Percentiles rank a stretch among this genome's conserved stretches.
phyloP scores from a whole-genome alignment of 2,329 filamentous ascomycete species.

The Stagonosporopsis chrysanthemi region DNA sequence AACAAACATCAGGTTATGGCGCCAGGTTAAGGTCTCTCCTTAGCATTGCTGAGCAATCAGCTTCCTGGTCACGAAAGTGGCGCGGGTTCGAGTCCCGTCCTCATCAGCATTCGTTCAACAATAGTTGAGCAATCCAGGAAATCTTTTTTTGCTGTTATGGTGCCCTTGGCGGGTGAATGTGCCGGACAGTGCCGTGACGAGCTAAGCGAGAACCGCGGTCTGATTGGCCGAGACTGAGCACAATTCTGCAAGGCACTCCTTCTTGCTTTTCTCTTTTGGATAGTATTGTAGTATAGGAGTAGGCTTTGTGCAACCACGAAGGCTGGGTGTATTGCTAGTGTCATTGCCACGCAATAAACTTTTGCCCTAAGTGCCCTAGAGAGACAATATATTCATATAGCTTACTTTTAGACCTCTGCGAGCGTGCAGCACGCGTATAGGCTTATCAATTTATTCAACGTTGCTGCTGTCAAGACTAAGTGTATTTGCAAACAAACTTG shows the following conservation, averaged over 20 bases:
- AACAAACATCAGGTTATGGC: constrained; percentile 6
- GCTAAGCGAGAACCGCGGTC: neutral
- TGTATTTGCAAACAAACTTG: too few relatives aligned
- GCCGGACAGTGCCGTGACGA: neutral
- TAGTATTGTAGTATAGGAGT: too few relatives aligned
- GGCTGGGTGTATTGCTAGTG: too few relatives aligned
- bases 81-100: constrained; percentile 23
- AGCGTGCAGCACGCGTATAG: too few relatives aligned
- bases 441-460: too few relatives aligned
- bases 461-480: too few relatives aligned
- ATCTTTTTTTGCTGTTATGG: constrained; percentile 9
- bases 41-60: constrained; percentile 20
- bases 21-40: constrained; percentile 23
- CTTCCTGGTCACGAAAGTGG: constrained; percentile 24
- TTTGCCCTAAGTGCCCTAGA: too few relatives aligned
- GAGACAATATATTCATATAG: too few relatives aligned
- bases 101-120: constrained; percentile 18
- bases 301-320: too few relatives aligned
- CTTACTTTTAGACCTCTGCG: too few relatives aligned
- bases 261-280: neutral
- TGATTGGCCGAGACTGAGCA: neutral
- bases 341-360: too few relatives aligned
- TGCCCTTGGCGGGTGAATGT: neutral
- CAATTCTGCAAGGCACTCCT: neutral
- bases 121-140: constrained; percentile 2